Evolutionary conservation across 768 basidiomycete genomes (phyloP).

Genomic region (Kwoniella bestiolae): DNA sequence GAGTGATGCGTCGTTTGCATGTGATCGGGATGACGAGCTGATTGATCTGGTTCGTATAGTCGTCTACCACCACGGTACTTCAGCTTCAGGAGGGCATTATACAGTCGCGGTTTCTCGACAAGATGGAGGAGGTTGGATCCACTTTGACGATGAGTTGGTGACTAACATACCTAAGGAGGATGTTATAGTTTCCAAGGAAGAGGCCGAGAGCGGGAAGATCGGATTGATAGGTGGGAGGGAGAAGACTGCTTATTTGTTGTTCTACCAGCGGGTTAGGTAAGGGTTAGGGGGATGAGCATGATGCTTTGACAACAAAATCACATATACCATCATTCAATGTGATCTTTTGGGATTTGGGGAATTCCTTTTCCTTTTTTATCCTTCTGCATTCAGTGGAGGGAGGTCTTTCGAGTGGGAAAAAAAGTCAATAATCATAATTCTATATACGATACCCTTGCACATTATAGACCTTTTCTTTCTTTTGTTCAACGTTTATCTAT

Average conservation of each 20-base stretch:
- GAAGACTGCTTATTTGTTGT: slow-evolving; percentile 83
- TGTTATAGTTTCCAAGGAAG: slow-evolving; percentile 65
- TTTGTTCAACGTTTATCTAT: background rate
- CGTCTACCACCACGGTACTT: slow-evolving; percentile 89
- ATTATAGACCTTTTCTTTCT: slow-evolving; percentile 3
- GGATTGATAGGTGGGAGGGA: slow-evolving; percentile 61
- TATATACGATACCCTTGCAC: slow-evolving; percentile 6
- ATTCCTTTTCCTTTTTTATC: background rate
- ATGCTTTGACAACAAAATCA: too few relatives aligned
- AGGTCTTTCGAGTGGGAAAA: too few relatives aligned
- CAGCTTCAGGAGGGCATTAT: slow-evolving; percentile 92
- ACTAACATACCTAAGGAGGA: slow-evolving; percentile 66
- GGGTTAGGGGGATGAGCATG: too few relatives aligned
- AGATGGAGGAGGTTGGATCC: slow-evolving; percentile 75
- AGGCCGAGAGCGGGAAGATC: slow-evolving; percentile 62
- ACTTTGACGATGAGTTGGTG: slow-evolving; percentile 90
- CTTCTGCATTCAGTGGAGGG: background rate
- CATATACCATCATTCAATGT: too few relatives aligned
- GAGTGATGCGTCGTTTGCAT: too few relatives aligned
- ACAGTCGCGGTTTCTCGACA: slow-evolving; percentile 84
- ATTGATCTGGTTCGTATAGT: slow-evolving; percentile 59
- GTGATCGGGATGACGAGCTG: too few relatives aligned
- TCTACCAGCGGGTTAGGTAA: slow-evolving; percentile 69
- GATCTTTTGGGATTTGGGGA: too few relatives aligned
- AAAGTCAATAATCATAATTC: background rate